Conservation (phyloP, 2,329 filamentous ascomycete species). For the Tolypocladium ophioglossoides region DNA sequence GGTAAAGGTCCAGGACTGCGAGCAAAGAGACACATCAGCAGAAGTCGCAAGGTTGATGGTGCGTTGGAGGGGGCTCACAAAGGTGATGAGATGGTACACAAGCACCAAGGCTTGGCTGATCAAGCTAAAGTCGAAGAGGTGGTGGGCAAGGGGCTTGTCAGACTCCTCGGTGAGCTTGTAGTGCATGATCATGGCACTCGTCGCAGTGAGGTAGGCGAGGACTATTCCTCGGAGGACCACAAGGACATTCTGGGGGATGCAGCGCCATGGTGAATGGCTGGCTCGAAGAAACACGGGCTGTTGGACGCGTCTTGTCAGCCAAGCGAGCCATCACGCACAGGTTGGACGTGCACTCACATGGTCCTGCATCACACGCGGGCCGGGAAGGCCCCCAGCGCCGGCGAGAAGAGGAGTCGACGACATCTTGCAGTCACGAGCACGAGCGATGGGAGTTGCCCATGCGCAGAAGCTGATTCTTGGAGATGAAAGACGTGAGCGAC, state of each 20-base stretch:
- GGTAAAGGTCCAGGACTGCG: slow-evolving; percentile 39
- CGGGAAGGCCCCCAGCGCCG: slow-evolving; percentile 17
- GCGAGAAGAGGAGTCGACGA: slow-evolving; percentile 24
- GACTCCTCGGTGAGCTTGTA: slow-evolving; percentile 33
- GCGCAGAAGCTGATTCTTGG: not conserved
- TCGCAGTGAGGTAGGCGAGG: slow-evolving; percentile 31
- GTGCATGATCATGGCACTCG: slow-evolving; percentile 29
- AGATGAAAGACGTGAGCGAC: not conserved
- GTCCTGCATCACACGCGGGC: slow-evolving; percentile 22
- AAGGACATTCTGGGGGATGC: slow-evolving; percentile 34
- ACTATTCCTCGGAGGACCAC: slow-evolving; percentile 31
- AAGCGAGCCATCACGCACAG: too few species aligned
- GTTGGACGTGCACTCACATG: slow-evolving; percentile 14
- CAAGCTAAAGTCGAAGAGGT: slow-evolving; percentile 39
- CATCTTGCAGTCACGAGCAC: slow-evolving; percentile 11
- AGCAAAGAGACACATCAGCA: not conserved
- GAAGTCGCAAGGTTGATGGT: not conserved
- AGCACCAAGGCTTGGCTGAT: slow-evolving; percentile 31
- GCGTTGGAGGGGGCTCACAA: slow-evolving; percentile 25
- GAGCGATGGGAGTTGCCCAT: not conserved
- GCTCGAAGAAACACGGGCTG: slow-evolving; percentile 41
- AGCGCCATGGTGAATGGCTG: slow-evolving; percentile 39
- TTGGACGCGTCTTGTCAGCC: slow-evolving; percentile 5
- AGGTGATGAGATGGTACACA: slow-evolving; percentile 33
- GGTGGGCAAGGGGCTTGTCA: slow-evolving; percentile 26